A percentile compares a stretch with the other conserved stretches of the same genome.
These are phyloP conservation scores for Yamadazyma diospyri DNA, from an alignment of 1,139 yeast species.

Conservation along the genomic window DNA sequence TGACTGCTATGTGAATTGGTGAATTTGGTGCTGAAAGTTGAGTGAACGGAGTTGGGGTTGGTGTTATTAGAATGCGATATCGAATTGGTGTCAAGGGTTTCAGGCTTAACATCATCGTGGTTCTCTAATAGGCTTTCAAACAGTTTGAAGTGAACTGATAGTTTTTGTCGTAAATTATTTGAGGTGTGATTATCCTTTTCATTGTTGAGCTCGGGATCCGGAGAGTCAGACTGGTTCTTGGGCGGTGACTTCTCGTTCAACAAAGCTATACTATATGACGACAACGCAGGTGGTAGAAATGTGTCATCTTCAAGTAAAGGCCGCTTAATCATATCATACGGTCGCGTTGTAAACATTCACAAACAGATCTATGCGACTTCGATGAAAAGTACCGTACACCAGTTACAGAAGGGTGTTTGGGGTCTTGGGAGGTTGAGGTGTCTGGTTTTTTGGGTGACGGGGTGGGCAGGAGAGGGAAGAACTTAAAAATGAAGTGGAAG, in stretches of 20 bases:
- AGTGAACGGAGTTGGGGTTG: conserved; percentile 1
- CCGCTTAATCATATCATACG: conserved; percentile 6
- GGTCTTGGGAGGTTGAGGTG: too few relatives aligned
- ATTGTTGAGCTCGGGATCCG: too few relatives aligned
- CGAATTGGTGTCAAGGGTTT: background rate
- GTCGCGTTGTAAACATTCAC: conserved; percentile 8
- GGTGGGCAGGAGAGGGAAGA: background rate
- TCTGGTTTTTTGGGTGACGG: too few relatives aligned
- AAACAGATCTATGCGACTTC: too few relatives aligned
- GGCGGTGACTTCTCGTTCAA: conserved; percentile 21
- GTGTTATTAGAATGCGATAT: background rate
- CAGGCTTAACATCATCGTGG: background rate
- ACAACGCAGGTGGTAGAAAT: conserved; percentile 61
- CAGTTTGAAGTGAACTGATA: conserved; percentile 33
- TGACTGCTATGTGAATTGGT: too few relatives aligned
- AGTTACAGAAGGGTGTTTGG: too few relatives aligned
- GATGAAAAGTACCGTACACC: too few relatives aligned
- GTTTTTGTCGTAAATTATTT: conserved; percentile 23
- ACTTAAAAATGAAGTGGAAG: too few relatives aligned
- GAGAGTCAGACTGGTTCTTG: too few relatives aligned
- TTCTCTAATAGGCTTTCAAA: conserved; percentile 1
- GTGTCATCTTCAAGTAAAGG: conserved; percentile 47
- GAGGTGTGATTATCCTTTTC: conserved; percentile 13
- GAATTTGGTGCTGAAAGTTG: background rate
- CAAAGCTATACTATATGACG: conserved; percentile 49